Evolutionary conservation across 2,329 filamentous ascomycete species (phyloP), one percentile per base, ranked within the genome.

Genomic region (Hypocrella siamensis): DNA sequence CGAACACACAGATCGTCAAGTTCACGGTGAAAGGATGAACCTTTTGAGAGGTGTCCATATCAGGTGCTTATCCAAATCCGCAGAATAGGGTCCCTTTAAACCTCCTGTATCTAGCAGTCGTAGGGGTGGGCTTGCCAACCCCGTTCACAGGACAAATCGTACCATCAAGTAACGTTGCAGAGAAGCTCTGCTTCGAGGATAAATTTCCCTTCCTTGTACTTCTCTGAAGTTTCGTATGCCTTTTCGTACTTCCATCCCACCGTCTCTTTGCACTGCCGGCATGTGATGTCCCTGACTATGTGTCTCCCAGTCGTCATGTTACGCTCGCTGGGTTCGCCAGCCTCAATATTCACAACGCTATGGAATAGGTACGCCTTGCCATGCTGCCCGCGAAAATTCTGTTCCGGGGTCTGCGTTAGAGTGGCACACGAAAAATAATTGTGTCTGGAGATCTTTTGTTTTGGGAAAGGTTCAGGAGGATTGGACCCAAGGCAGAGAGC

Each of bases 211-310:
- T 98, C 90, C 64, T 98, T 98, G 61, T 98, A 98, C 60, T 93
- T 93, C 68, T 98, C 88, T 41, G 69, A 77, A 21, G 64, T 57
- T 61, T 98, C 90, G 53, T 81, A 96, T 2, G 90, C 90, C 61
- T 92, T 93, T 58, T 98, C 90, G 54, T 98, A 98, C 56, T 93
- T 96, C 90, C 90, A 98, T 22, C 90, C 90, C 32, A 98, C 90
- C 19, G 79, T 80, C 54, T 86, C 80, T 51, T 79, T 80, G 69
- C 90, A 98, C 56, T 93, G 82, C 36, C 79, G 71, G 62, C 90
- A 98, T 36, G 66, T 66, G 46, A 98, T 94, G 53, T 98, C 90
- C 36, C 90, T 78, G 30, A 98, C 90, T 35, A 96, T 69, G 57
- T 98, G 90, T 33, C 82, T 74, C 32, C 90, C 90, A 1, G 90